Evolutionary conservation across 805 yeast genomes (phyloP).

Genomic region (Yarrowia yakushimensis): DNA sequence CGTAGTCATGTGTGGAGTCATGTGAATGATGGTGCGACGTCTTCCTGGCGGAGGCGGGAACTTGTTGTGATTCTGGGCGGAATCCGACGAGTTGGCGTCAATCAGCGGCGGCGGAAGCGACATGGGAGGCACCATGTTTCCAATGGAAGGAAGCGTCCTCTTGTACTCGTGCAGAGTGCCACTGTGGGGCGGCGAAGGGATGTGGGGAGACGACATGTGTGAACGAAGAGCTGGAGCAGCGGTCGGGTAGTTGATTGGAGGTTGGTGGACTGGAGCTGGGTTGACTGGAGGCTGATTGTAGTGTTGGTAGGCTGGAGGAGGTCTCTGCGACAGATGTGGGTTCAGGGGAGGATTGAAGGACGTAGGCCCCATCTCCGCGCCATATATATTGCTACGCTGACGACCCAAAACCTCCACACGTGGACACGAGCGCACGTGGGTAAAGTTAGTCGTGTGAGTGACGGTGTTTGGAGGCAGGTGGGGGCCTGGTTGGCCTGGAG

Average conservation of each 20-base stretch:
- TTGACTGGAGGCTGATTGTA: neutral
- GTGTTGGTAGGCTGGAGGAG: neutral
- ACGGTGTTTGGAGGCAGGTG: neutral
- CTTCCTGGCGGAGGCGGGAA: slow-evolving; percentile 4
- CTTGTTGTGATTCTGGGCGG: neutral
- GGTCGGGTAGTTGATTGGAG: neutral
- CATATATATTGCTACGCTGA: slow-evolving; percentile 13
- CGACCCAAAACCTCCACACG: slow-evolving; percentile 22
- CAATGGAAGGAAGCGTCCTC: slow-evolving; percentile 17
- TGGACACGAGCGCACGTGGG: slow-evolving; percentile 25
- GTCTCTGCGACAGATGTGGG: neutral
- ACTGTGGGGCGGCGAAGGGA: slow-evolving; percentile 14
- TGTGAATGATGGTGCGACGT: slow-evolving; percentile 7
- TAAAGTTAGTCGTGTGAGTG: slow-evolving; percentile 23
- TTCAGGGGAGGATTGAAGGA: neutral
- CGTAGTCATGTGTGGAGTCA: slow-evolving; percentile 1
- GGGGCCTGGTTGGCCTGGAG: neutral
- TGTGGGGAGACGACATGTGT: slow-evolving; percentile 5
- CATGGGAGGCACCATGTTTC: slow-evolving; percentile 17
- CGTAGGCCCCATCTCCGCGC: neutral
- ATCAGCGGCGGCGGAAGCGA: slow-evolving; percentile 7
- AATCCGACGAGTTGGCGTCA: neutral
- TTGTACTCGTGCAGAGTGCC: slow-evolving; percentile 12
- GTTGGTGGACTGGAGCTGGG: neutral
- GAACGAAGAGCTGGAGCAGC: neutral